Conservation (phyloP, 257 asterid species). For the Nicotiana tomentosiformis region DNA sequence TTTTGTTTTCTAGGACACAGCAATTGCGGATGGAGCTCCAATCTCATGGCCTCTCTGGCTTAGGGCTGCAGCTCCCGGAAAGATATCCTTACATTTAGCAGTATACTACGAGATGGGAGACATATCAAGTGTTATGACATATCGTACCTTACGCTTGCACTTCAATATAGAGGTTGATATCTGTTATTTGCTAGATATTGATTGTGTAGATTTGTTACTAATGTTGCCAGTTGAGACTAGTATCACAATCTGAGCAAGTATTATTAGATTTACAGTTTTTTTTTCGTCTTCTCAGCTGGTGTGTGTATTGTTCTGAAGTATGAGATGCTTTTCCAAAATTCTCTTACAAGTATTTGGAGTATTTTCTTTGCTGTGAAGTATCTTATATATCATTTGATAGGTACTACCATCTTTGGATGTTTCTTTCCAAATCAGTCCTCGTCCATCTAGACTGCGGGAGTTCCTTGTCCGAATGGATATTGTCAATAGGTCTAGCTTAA, state of each 20-base stretch:
- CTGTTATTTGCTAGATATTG: conserved; percentile 8
- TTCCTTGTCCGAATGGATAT: conserved; percentile 86
- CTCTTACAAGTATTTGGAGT: conserved; percentile 11
- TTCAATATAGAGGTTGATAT: conserved; percentile 64
- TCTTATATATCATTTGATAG: conserved; percentile 31
- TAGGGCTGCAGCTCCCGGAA: conserved; percentile 92
- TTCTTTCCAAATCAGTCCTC: conserved; percentile 66
- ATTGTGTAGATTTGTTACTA: background rate
- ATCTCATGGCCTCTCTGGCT: conserved; percentile 88
- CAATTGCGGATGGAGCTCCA: conserved; percentile 50
- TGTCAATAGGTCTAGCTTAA: conserved; percentile 69
- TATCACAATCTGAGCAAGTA: background rate
- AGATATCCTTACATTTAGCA: conserved; percentile 50
- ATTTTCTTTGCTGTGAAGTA: background rate
- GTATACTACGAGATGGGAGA: conserved; percentile 85
- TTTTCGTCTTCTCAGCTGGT: background rate
- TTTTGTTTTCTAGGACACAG: conserved; percentile 41
- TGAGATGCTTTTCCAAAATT: background rate
- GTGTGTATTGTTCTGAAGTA: background rate
- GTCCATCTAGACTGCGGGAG: conserved; percentile 77
- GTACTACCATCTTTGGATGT: conserved; percentile 88
- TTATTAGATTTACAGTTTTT: background rate
- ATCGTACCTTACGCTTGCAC: conserved; percentile 84
- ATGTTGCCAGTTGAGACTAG: background rate
- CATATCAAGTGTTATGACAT: conserved; percentile 50